Evolutionary conservation across 129 eudicot genomes (phyloP), one percentile per base, ranked within the genome.

Genomic region (Flaveria ramosissima): DNA sequence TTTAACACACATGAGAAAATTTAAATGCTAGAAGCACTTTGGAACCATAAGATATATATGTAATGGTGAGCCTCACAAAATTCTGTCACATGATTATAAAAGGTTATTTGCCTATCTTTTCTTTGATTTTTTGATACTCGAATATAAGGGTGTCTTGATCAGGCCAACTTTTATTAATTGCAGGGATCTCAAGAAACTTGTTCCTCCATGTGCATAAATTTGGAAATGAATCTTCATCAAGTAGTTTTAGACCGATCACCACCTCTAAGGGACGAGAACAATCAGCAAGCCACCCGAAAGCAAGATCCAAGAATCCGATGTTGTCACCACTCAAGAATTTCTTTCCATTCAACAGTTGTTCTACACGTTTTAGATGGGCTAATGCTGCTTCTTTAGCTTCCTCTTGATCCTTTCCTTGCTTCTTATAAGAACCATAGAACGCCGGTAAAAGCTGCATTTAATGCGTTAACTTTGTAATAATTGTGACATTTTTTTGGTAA

Each of bases 261-360:
- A 80, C 89, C 55, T 87, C 90, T 12, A 81, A 42, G 7, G 85
- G 74, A 30, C 51, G 43, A 10, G 81, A 6, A 56, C 78, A 51
- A 71, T 85, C 74, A 42, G 85, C 88, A 50, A 87, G 68, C 87
- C 83, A 85, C 21, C 96, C 92, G 32, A 81, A 67, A 39, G 57
- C 92, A 50, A 90, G 32, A 71, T 90, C 96, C 30, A 85, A 76
- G 72, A 73, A 83, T 11, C 89, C 92, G 9, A 81, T 62, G 48
- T 47, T 82, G 56, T 81, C 84, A 19, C 92, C 92, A 16, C 79
- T 75, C 12, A 90, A 85, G 82, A 81, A 90, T 39, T 74, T 81
- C 82, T 87, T 87, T 63, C 71, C 90, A 21, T 83, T 69, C 1
- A 87, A 79, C 9, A 21, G 75, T 43, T 83, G 81, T 70, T 90